Evolutionary conservation across 495 filamentous ascomycete genomes (phyloP), one percentile per base, ranked within the genome.

Genomic region (Talaromyces borbonicus): DNA sequence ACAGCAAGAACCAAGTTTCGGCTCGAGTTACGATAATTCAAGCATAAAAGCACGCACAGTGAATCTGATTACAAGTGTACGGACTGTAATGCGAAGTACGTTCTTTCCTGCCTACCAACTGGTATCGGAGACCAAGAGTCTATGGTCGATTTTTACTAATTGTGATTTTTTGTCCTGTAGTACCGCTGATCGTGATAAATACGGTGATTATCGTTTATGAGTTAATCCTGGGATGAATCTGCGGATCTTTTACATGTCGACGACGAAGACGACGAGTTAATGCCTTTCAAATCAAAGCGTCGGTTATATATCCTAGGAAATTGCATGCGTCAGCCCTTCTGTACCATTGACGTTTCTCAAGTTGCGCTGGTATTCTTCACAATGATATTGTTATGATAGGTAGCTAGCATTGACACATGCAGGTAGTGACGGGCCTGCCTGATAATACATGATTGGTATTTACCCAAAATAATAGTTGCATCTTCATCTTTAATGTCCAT

Each of bases 81-180:
- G 92, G 66, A 95, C 87, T 43, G 65, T 97, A 39, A 95, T 95
- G 87, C 80, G 92, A 70, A 88, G 90, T 97, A 77, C 45, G 88
- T 80, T 20, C 1, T 38, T 46, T 8, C 43, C 27, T 46, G 14
- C n/a, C n/a, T n/a, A n/a, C n/a, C n/a, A n/a, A n/a, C n/a, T n/a
- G n/a, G n/a, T n/a, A n/a, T n/a, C n/a, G n/a, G n/a, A n/a, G n/a
- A n/a, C n/a, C n/a, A n/a, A n/a, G n/a, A n/a, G n/a, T n/a, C n/a
- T 33, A 3, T 35, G 20, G 14, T 4, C 23, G 32, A n/a, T n/a
- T n/a, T n/a, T n/a, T 22, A 55, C 50, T 55, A 46, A 56, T 46
- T 20, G 30, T 46, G n/a, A 46, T 18, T 20, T n/a, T 12, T 19
- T 9, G 35, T 12, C 27, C 3, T 46, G 12, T 45, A 96, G 90